Percentiles rank a stretch among this genome's conserved stretches.
phyloP scores from a whole-genome alignment of 2,329 filamentous ascomycete genomes.

The Penicillium hordei region DNA sequence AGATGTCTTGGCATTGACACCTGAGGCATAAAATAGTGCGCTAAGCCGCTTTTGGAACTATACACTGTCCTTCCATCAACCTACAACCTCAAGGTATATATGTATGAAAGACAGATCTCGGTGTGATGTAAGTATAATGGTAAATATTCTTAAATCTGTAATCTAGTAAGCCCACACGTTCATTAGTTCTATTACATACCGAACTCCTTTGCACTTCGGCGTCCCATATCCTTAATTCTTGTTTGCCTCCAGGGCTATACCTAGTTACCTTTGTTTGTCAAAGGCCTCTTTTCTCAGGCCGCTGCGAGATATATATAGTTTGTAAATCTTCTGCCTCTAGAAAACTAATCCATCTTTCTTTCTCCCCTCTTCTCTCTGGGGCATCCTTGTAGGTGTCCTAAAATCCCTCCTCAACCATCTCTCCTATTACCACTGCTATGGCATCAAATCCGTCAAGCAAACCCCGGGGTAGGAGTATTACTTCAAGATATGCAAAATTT shows the following conservation, averaged over 20 bases:
- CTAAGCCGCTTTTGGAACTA: conserved; percentile 7
- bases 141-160: fast-evolving
- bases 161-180: not conserved
- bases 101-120: not conserved
- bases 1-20: conserved; percentile 3
- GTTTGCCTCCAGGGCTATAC: not conserved
- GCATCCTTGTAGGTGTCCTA: not conserved
- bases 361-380: not conserved
- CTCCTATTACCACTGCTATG: not conserved
- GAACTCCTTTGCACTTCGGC: not conserved
- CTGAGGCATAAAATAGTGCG: not conserved
- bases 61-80: not conserved
- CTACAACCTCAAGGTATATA: not conserved
- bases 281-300: not conserved
- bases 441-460: not conserved
- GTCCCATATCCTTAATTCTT: not conserved
- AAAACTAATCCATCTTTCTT: not conserved
- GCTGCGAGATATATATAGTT: not conserved
- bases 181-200: not conserved
- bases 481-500: no score
- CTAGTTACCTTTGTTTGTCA: not conserved
- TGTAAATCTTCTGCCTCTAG: no score
- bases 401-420: not conserved
- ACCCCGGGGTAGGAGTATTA: not conserved
- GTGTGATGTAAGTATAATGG: not conserved